Conservation (phyloP, 2,329 filamentous ascomycete species). For the Lasiodiplodia hormozganensis region DNA sequence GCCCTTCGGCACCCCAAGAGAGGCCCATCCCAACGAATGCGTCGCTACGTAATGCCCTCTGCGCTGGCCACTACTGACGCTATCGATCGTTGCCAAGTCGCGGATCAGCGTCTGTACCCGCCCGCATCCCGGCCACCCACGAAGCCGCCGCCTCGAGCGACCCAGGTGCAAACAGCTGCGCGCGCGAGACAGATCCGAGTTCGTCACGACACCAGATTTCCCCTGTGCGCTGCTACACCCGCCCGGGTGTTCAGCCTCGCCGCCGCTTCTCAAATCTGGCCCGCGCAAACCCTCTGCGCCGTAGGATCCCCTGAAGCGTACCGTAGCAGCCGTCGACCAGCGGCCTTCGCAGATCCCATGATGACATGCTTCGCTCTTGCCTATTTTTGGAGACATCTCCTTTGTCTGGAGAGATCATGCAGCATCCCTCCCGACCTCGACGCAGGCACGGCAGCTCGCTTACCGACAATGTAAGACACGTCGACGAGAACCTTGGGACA, state of each 20-base stretch:
- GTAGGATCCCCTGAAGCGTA: constrained; percentile 7
- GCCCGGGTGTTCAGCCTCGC: constrained; percentile 2
- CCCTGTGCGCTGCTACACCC: constrained; percentile 21
- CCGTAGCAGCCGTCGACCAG: constrained; percentile 7
- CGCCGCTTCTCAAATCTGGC: constrained; percentile 7
- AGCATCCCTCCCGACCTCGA: constrained; percentile 7
- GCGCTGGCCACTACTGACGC: constrained; percentile 22
- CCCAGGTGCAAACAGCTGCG: constrained; percentile 18
- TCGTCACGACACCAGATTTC: constrained; percentile 17
- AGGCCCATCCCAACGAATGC: not conserved
- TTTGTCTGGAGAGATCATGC: constrained; percentile 20
- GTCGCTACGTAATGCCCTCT: constrained; percentile 15
- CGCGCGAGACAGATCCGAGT: constrained; percentile 25
- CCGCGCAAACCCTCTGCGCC: constrained; percentile 1
- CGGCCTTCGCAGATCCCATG: constrained; percentile 13
- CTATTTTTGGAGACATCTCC: constrained; percentile 25
- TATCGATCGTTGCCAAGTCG: constrained; percentile 29
- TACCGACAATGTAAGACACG: not conserved
- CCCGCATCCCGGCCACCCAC: constrained; percentile 7
- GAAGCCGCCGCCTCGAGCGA: not conserved
- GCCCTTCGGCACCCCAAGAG: not conserved
- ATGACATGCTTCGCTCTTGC: constrained; percentile 14
- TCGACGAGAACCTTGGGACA: not conserved
- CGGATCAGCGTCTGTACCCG: constrained; percentile 17
- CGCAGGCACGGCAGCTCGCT: constrained; percentile 14